Percentiles rank a stretch among this genome's conserved stretches.
Conservation (phyloP, 176 grass and related monocot species). For the Carex cristatella region DNA sequence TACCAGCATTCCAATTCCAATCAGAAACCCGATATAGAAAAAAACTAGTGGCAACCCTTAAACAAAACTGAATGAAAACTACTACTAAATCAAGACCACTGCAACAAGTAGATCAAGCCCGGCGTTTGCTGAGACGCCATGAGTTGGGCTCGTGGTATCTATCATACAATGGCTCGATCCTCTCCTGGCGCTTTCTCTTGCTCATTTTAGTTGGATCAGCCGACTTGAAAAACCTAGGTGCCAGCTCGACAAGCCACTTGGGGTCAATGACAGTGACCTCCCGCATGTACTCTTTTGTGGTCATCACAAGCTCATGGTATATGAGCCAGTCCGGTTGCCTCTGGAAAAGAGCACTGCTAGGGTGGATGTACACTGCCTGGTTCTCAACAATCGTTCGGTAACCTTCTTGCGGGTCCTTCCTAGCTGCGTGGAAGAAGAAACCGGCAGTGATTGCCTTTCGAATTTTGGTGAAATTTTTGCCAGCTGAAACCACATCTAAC, state of each 20-base stretch:
- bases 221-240: constrained; percentile 72
- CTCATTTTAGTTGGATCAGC: constrained; percentile 85
- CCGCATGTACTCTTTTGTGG: constrained; percentile 75
- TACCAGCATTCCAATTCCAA: not conserved
- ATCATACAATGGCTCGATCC: constrained; percentile 86
- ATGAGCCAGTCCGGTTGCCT: constrained; percentile 92
- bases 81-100: not conserved
- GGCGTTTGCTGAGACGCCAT: constrained; percentile 84
- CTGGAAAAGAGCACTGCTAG: constrained; percentile 79
- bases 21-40: not conserved
- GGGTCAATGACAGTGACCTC: constrained; percentile 80
- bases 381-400: constrained; percentile 89
- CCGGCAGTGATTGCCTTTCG: constrained; percentile 85
- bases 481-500: constrained; percentile 71
- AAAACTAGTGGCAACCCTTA: not conserved
- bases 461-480: constrained; percentile 88
- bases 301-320: constrained; percentile 89
- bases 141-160: constrained; percentile 91
- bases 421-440: constrained; percentile 80
- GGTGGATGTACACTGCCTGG: constrained; percentile 87
- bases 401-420: constrained; percentile 90
- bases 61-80: constrained; percentile 2
- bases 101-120: constrained; percentile 46
- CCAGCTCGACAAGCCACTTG: constrained; percentile 72
- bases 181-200: constrained; percentile 64